Percentiles rank a stretch among this genome's conserved stretches.
These are phyloP conservation scores for Coemansia sp. DNA, from an alignment of 192 early-diverging fungal species.

Conservation along the genomic window DNA sequence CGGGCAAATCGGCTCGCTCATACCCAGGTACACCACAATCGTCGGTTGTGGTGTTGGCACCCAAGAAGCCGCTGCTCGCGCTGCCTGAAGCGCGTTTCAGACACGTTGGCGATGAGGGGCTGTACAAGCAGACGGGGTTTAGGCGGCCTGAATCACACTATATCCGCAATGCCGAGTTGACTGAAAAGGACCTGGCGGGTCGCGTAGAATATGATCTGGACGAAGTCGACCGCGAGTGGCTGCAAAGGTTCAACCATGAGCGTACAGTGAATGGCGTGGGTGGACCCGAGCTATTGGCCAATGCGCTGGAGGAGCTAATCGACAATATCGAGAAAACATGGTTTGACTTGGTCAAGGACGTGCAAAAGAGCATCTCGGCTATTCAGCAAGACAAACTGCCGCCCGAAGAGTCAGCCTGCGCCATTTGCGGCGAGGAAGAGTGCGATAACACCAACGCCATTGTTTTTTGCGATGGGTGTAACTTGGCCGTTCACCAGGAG, in stretches of 20 bases:
- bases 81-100: slow-evolving; percentile 35
- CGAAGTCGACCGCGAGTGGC: slow-evolving; percentile 85
- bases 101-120: slow-evolving; percentile 1
- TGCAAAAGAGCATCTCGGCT: slow-evolving; percentile 64
- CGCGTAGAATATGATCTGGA: slow-evolving; percentile 97
- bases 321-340: slow-evolving; percentile 95
- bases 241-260: slow-evolving; percentile 66
- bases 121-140: slow-evolving; percentile 31
- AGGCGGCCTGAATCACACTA: slow-evolving; percentile 68
- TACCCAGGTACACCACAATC: slow-evolving; percentile 40
- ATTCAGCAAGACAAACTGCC: slow-evolving; percentile 57
- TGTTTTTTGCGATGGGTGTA: slow-evolving; percentile 99
- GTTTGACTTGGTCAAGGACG: slow-evolving; percentile 88
- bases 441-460: slow-evolving; percentile 99
- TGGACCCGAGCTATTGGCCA: slow-evolving; percentile 15
- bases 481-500: slow-evolving; percentile 98
- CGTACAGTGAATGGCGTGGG: slow-evolving; percentile 20
- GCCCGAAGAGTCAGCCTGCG: slow-evolving; percentile 84
- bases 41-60: slow-evolving; percentile 47
- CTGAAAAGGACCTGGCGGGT: slow-evolving; percentile 52
- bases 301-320: slow-evolving; percentile 80
- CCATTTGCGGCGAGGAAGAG: slow-evolving; percentile 97
- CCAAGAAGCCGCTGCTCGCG: slow-evolving; percentile 42
- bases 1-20: slow-evolving; percentile 35
- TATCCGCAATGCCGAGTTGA: slow-evolving; percentile 63